A percentile compares a stretch with the other conserved stretches of the same genome.
Conservation (phyloP, 345 rosid species). For the Citrus sp. region DNA sequence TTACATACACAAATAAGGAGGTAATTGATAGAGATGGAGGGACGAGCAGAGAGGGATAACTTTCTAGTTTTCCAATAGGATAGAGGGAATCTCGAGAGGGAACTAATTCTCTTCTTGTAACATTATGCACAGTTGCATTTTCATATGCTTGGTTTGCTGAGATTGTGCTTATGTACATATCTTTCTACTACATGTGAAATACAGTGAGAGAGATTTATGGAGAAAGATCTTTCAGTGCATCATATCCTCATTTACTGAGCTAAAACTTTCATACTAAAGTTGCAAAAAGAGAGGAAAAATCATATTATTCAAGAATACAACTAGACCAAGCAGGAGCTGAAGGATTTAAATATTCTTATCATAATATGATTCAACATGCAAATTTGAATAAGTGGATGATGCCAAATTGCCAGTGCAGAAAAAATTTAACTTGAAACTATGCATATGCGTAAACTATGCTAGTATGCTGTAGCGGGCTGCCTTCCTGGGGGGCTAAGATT, state of each 20-base stretch:
- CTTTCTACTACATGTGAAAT: slow-evolving; percentile 14
- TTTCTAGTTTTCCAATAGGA: background rate
- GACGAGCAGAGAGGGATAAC: background rate
- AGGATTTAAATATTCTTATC: background rate
- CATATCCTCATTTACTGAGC: background rate
- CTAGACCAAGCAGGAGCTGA: background rate
- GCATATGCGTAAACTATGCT: background rate
- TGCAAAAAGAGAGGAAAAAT: background rate
- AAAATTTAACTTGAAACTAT: background rate
- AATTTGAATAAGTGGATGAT: background rate
- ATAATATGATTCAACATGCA: background rate
- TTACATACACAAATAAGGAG: background rate
- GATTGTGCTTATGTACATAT: slow-evolving; percentile 30
- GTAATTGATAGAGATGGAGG: slow-evolving; percentile 1
- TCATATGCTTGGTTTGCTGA: slow-evolving; percentile 16
- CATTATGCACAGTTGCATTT: slow-evolving; percentile 14
- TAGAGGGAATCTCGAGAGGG: slow-evolving; percentile 1
- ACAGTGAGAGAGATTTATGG: slow-evolving; percentile 14
- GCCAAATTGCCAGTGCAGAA: background rate
- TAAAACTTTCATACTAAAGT: background rate
- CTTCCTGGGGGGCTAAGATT: slow-evolving; percentile 5
- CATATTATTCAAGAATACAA: background rate
- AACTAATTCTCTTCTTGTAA: slow-evolving; percentile 23
- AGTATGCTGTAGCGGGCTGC: background rate
- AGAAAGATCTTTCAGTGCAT: slow-evolving; percentile 7